phyloP scores from a whole-genome alignment of 2,329 filamentous ascomycete genomes.

The Ophiocordyceps unilateralis region DNA sequence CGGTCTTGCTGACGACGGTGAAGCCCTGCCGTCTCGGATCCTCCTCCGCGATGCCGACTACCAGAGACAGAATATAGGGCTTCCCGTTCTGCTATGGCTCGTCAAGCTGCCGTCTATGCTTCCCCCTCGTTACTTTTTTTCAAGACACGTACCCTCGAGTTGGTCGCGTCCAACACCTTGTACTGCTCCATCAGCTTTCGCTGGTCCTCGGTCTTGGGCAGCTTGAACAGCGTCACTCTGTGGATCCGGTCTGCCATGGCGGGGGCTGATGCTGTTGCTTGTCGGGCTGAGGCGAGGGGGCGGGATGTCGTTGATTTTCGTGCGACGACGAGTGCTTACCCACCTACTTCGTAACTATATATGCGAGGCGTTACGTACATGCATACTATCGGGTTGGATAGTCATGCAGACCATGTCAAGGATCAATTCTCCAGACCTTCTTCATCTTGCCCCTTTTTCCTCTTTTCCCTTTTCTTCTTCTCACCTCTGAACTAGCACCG shows the following conservation, averaged over 20 bases:
- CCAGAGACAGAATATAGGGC: slow-evolving; percentile 46
- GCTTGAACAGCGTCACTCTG: slow-evolving; percentile 36
- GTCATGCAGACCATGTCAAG: too few species aligned
- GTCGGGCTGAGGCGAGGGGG: too few species aligned
- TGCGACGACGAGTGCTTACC: too few species aligned
- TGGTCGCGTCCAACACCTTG: slow-evolving; percentile 19
- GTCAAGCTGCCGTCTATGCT: too few species aligned
- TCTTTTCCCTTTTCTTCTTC: too few species aligned
- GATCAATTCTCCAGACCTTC: too few species aligned
- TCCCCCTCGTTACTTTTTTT: background rate
- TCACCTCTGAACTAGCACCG: too few species aligned
- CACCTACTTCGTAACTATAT: too few species aligned
- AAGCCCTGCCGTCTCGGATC: slow-evolving; percentile 48
- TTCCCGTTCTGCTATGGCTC: slow-evolving; percentile 44
- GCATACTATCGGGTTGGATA: too few species aligned
- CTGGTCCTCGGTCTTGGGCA: slow-evolving; percentile 25
- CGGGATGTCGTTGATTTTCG: too few species aligned
- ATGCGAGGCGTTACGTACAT: too few species aligned
- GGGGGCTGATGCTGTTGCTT: background rate
- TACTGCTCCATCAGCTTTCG: slow-evolving; percentile 27
- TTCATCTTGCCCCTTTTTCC: too few species aligned
- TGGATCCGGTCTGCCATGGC: slow-evolving; percentile 24
- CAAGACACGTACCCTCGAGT: slow-evolving; percentile 21
- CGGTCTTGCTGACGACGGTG: slow-evolving; percentile 44
- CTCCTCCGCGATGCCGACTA: slow-evolving; percentile 33